Conservation (phyloP, 139 green algal species). For the Tetradesmus lagerheimii region DNA sequence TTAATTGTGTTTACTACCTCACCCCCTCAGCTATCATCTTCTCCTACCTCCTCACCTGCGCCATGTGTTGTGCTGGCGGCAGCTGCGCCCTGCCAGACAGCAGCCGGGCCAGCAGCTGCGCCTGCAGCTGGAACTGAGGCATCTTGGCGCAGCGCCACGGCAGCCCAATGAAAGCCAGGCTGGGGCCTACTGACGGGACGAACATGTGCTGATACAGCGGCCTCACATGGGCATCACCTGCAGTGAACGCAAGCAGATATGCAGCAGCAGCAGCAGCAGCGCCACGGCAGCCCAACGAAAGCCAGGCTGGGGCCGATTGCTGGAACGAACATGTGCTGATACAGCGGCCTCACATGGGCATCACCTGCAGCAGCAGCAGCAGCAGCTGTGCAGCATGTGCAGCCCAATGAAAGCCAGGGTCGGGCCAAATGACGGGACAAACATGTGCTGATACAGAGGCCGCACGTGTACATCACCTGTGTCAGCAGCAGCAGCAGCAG, state of each 20-base stretch:
- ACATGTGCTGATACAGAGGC: not conserved
- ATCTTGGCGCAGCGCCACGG: conserved; percentile 72
- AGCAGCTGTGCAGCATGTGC: too few species aligned
- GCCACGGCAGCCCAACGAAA: conserved; percentile 78
- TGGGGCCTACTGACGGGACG: conserved; percentile 51
- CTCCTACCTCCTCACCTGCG: not conserved
- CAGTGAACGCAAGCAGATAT: not conserved
- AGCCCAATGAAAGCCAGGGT: too few species aligned
- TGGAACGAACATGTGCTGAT: conserved; percentile 70
- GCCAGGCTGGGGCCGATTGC: conserved; percentile 60
- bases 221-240: conserved; percentile 37
- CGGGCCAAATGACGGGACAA: too few species aligned
- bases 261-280: conserved; percentile 33
- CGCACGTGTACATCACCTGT: not conserved
- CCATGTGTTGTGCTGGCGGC: not conserved
- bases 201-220: conserved; percentile 79
- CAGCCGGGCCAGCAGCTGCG: conserved; percentile 27
- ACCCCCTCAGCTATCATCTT: too few species aligned
- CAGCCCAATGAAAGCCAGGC: conserved; percentile 77
- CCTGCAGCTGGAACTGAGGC: conserved; percentile 73
- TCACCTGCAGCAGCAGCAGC: conserved; percentile 26
- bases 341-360: conserved; percentile 60
- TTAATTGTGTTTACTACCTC: too few species aligned
- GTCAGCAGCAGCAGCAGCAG: not conserved
- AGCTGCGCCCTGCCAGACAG: conserved; percentile 23